Evolutionary conservation across 2,329 filamentous ascomycete genomes (phyloP).

Genomic region (Aureobasidium sp.): DNA sequence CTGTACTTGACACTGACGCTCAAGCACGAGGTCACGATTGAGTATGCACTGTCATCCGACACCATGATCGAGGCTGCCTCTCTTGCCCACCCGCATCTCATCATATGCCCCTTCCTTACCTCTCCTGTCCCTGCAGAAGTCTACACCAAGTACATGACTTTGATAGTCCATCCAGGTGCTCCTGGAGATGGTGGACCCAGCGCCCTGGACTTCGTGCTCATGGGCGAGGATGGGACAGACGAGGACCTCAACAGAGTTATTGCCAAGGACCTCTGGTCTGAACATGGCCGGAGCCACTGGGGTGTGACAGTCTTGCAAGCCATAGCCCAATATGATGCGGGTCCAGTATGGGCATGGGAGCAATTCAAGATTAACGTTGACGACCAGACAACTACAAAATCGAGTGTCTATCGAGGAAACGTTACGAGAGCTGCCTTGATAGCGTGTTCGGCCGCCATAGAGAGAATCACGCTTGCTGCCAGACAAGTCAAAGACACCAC

Average conservation of each 20-base stretch:
- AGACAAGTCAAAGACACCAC: not conserved
- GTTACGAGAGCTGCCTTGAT: constrained; percentile 34
- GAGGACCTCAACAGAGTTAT: constrained; percentile 28
- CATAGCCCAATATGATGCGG: constrained; percentile 37
- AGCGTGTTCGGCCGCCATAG: constrained; percentile 33
- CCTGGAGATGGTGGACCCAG: constrained; percentile 38
- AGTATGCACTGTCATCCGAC: constrained; percentile 30
- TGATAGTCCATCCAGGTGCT: constrained; percentile 38
- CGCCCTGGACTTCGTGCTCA: constrained; percentile 37
- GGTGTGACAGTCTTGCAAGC: constrained; percentile 36
- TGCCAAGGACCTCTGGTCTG: constrained; percentile 20
- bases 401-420: constrained; percentile 34
- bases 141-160: constrained; percentile 33
- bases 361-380: constrained; percentile 38
- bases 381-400: constrained; percentile 34
- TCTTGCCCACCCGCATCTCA: constrained; percentile 33
- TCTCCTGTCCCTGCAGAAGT: constrained; percentile 32
- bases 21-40: constrained; percentile 34
- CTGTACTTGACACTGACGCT: constrained; percentile 32
- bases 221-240: constrained; percentile 37
- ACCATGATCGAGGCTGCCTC: constrained; percentile 34
- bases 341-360: constrained; percentile 39
- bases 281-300: constrained; percentile 34
- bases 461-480: constrained; percentile 29
- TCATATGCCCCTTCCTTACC: constrained; percentile 39